Conservation (phyloP, 2,329 filamentous ascomycete genomes). For the Fusarium sp. region DNA sequence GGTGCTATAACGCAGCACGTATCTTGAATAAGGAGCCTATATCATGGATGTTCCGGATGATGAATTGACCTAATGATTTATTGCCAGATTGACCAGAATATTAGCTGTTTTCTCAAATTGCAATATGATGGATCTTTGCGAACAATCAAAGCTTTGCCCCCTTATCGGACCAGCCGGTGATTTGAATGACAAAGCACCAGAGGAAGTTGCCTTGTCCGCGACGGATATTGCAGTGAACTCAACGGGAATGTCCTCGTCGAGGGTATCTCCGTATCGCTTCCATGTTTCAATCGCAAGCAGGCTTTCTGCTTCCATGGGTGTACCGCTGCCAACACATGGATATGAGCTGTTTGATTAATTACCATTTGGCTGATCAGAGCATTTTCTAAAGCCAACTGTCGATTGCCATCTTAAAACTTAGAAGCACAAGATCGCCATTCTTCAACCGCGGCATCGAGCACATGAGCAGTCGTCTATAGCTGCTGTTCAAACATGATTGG, state of each 20-base stretch:
- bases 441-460: constrained; percentile 4
- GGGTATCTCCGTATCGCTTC: constrained; percentile 24
- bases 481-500: constrained; percentile 27
- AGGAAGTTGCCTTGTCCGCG: constrained; percentile 7
- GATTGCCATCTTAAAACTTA: constrained; percentile 16
- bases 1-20: constrained; percentile 2
- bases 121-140: background rate
- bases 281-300: constrained; percentile 28
- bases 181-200: constrained; percentile 10
- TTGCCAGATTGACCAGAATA: background rate
- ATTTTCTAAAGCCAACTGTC: constrained; percentile 15
- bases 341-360: constrained; percentile 16
- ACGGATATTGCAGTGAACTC: constrained; percentile 11
- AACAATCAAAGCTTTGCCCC: background rate
- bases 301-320: constrained; percentile 4
- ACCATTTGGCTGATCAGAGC: background rate
- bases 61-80: constrained; percentile 2
- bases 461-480: constrained; percentile 15
- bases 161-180: background rate
- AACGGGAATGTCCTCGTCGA: constrained; percentile 12
- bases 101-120: background rate
- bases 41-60: background rate
- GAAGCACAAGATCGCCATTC: constrained; percentile 21
- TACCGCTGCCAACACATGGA: constrained; percentile 15
- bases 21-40: background rate